Evolutionary conservation across 1,284 basidiomycete genomes (phyloP).

Genomic region (Microbotryum lychnidis-dioicae): DNA sequence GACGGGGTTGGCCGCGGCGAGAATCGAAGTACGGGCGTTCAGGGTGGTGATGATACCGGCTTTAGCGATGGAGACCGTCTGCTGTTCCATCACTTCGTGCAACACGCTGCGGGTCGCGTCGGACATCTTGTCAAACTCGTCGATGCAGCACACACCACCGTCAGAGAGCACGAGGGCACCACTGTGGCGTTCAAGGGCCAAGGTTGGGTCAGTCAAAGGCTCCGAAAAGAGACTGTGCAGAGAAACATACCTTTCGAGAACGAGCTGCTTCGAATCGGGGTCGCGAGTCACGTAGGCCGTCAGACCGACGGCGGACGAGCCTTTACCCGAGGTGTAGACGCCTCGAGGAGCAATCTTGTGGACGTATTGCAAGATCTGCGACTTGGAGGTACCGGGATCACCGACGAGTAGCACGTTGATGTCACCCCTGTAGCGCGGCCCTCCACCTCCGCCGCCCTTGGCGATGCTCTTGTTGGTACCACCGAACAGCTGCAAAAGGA

Average conservation of each 20-base stretch:
- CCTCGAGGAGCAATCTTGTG: conserved; percentile 97
- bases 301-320: conserved; percentile 94
- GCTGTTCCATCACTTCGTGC: conserved; percentile 99
- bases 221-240: neutral
- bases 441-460: conserved; percentile 84
- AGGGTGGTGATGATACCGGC: conserved; percentile 98
- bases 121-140: conserved; percentile 99
- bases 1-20: conserved; percentile 94
- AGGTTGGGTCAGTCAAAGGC: neutral
- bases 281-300: conserved; percentile 97
- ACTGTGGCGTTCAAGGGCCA: conserved; percentile 43
- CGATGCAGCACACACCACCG: conserved; percentile 97
- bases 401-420: conserved; percentile 96
- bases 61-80: conserved; percentile 99
- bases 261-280: conserved; percentile 94
- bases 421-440: conserved; percentile 91
- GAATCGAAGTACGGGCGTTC: conserved; percentile 91
- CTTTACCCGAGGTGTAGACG: conserved; percentile 93
- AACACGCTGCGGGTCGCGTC: conserved; percentile 92
- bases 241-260: conserved; percentile 72
- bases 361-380: conserved; percentile 94
- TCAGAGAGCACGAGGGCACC: conserved; percentile 94
- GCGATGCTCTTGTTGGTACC: conserved; percentile 95
- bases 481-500: conserved; percentile 88
- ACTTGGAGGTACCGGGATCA: conserved; percentile 96